A percentile compares a stretch with the other conserved stretches of the same genome.
phyloP scores from a whole-genome alignment of 1,284 basidiomycete species.

The Malassezia dermatis region DNA sequence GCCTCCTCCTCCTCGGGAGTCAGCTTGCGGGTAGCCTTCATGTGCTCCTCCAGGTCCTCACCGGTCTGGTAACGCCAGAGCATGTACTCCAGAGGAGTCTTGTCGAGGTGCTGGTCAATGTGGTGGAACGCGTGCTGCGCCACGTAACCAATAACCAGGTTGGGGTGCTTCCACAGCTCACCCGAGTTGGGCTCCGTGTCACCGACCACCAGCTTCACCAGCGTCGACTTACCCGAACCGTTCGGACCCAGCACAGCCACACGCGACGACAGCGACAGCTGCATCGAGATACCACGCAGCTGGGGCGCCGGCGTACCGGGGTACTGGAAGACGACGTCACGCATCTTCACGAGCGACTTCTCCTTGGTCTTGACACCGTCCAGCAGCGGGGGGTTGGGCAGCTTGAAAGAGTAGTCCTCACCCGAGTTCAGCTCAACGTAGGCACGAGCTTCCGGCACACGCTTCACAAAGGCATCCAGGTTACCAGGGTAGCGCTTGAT shows the following conservation, averaged over 20 bases:
- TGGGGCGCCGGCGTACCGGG: constrained; percentile 43
- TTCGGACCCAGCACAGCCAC: constrained; percentile 48
- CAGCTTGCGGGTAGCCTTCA: constrained; percentile 40
- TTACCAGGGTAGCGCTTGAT: constrained; percentile 48
- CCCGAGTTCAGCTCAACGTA: constrained; percentile 47
- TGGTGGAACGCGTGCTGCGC: constrained; percentile 49
- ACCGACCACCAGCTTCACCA: constrained; percentile 47
- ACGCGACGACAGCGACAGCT: constrained; percentile 48
- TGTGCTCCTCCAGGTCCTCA: constrained; percentile 48
- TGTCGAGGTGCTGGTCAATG: constrained; percentile 49
- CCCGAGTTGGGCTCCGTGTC: constrained; percentile 46
- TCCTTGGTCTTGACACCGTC: constrained; percentile 49
- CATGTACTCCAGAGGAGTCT: constrained; percentile 49
- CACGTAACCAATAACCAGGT: constrained; percentile 48
- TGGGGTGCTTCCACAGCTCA: constrained; percentile 48
- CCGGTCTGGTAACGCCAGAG: constrained; percentile 49
- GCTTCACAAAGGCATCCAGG: constrained; percentile 47
- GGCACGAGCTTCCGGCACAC: constrained; percentile 44
- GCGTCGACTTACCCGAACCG: constrained; percentile 48
- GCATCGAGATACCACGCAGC: constrained; percentile 45
- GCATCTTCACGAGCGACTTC: constrained; percentile 49
- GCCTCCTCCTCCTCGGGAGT: constrained; percentile 34
- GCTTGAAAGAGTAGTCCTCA: constrained; percentile 48
- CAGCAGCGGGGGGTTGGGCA: constrained; percentile 47
- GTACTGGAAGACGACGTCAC: constrained; percentile 47